phyloP scores from a whole-genome alignment of 2,329 filamentous ascomycete genomes.

The Fusarium anguioides region DNA sequence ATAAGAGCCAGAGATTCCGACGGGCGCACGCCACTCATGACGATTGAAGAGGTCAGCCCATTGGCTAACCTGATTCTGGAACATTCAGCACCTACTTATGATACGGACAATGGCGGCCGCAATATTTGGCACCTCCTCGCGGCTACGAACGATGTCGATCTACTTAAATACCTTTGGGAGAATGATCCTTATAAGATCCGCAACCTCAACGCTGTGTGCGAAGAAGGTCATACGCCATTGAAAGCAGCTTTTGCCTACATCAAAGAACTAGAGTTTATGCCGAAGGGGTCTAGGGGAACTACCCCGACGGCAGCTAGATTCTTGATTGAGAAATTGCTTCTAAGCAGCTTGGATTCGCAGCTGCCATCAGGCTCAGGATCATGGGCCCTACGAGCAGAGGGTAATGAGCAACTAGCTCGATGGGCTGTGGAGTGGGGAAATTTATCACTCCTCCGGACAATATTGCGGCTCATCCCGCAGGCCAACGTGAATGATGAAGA shows the following conservation, averaged over 20 bases:
- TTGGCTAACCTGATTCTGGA: conserved; percentile 45
- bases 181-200: conserved; percentile 45
- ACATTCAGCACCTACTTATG: conserved; percentile 45
- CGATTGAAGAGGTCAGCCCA: conserved; percentile 44
- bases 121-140: conserved; percentile 55
- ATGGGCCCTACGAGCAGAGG: not conserved
- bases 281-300: not conserved
- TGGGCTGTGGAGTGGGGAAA: conserved; percentile 47
- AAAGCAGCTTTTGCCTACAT: conserved; percentile 46
- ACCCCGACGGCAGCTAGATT: conserved; percentile 23
- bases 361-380: no score
- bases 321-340: conserved; percentile 35
- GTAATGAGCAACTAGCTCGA: conserved; percentile 16
- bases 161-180: conserved; percentile 48
- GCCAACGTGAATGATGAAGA: conserved; percentile 26
- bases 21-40: conserved; percentile 52
- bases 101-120: conserved; percentile 46
- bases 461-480: conserved; percentile 24
- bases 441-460: conserved; percentile 29
- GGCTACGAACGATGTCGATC: conserved; percentile 45
- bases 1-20: conserved; percentile 44
- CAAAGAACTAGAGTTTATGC: not conserved
- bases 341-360: no score
- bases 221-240: conserved; percentile 46
- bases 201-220: conserved; percentile 43